Evolutionary conservation across 2,329 filamentous ascomycete species (phyloP).

Genomic region (Fusarium stilboides): DNA sequence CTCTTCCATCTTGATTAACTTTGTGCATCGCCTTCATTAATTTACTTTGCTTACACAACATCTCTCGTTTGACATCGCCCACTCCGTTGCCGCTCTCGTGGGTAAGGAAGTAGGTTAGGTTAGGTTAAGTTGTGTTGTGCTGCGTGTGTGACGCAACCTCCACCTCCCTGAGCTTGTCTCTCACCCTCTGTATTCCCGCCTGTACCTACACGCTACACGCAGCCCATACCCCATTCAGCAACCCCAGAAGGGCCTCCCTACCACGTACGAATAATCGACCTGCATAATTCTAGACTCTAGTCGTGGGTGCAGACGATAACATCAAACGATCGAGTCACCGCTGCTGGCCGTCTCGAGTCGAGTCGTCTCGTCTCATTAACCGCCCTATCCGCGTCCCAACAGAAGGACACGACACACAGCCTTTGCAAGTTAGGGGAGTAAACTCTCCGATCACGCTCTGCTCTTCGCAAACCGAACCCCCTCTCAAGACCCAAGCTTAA

Average conservation of each 20-base stretch:
- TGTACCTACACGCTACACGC: constrained; percentile 25
- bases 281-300: constrained; percentile 46
- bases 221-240: constrained; percentile 32
- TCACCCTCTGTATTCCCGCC: constrained; percentile 26
- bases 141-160: constrained; percentile 46
- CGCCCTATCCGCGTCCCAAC: constrained; percentile 40
- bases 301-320: constrained; percentile 36
- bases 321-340: constrained; percentile 46
- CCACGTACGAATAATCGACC: constrained; percentile 43
- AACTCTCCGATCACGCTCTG: constrained; percentile 46
- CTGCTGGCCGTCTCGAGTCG: constrained; percentile 9
- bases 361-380: constrained; percentile 15
- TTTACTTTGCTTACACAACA: constrained; percentile 7
- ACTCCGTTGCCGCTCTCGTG: constrained; percentile 37
- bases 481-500: neutral
- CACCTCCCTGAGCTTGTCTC: constrained; percentile 22
- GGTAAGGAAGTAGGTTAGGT: neutral
- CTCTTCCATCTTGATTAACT: constrained; percentile 2
- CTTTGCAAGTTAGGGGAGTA: neutral
- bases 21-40: constrained; percentile 4
- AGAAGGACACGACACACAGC: neutral
- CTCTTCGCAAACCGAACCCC: neutral
- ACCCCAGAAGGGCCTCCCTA: constrained; percentile 13
- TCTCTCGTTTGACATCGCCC: constrained; percentile 28
- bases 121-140: neutral